Percentiles rank a stretch among this genome's conserved stretches.
These are phyloP conservation scores for Phaeosphaeria sp. DNA, from an alignment of 2,329 filamentous ascomycete species.

Conservation along the genomic window DNA sequence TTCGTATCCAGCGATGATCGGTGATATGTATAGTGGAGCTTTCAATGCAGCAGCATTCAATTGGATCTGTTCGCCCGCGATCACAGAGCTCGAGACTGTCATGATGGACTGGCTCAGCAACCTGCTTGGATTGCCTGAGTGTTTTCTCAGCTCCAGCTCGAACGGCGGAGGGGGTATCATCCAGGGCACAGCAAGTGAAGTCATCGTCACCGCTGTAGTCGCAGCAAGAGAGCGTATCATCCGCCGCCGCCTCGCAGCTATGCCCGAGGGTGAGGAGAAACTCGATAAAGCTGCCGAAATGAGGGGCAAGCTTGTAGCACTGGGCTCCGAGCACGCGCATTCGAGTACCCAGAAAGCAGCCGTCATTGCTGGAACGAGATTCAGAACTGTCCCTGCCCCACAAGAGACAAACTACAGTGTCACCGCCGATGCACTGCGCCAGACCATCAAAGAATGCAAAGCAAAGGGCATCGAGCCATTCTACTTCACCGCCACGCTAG, in stretches of 20 bases:
- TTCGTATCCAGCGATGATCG: slow-evolving; percentile 84
- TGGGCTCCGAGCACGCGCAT: slow-evolving; percentile 81
- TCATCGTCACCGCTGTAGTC: slow-evolving; percentile 83
- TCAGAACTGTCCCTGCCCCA: slow-evolving; percentile 69
- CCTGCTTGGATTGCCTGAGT: slow-evolving; percentile 73
- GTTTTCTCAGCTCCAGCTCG: slow-evolving; percentile 68
- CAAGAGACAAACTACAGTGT: slow-evolving; percentile 72
- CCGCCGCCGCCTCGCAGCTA: slow-evolving; percentile 56
- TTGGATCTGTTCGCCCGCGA: slow-evolving; percentile 91
- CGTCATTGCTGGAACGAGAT: slow-evolving; percentile 84
- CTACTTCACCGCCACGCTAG: slow-evolving; percentile 82
- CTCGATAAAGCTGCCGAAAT: slow-evolving; percentile 69
- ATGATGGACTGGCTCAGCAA: slow-evolving; percentile 91
- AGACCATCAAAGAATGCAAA: slow-evolving; percentile 69
- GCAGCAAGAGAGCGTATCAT: slow-evolving; percentile 73
- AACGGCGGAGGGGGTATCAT: slow-evolving; percentile 89
- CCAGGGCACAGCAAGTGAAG: slow-evolving; percentile 88
- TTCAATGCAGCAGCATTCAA: slow-evolving; percentile 95
- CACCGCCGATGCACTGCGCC: slow-evolving; percentile 67
- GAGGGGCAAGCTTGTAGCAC: slow-evolving; percentile 75
- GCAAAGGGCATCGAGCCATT: slow-evolving; percentile 79
- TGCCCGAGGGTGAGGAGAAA: slow-evolving; percentile 44
- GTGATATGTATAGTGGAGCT: slow-evolving; percentile 88
- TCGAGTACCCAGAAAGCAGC: slow-evolving; percentile 87
- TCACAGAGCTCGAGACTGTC: slow-evolving; percentile 92